phyloP scores from a whole-genome alignment of 140 eudicot genomes.

The Erigeron philadelphicus region DNA sequence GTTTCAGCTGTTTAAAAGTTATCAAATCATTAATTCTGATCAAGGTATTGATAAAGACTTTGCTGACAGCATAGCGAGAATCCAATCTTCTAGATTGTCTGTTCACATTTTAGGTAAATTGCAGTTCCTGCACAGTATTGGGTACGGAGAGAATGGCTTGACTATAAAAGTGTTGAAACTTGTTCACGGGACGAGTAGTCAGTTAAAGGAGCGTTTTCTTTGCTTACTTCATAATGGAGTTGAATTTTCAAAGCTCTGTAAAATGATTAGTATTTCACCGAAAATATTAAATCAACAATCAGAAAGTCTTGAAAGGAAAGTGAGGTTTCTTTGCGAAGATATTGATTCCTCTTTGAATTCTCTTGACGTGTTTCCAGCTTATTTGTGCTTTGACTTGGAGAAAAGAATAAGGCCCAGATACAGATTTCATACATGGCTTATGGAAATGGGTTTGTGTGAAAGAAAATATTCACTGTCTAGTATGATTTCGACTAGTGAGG shows the following conservation, averaged over 20 bases:
- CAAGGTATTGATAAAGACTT: constrained; percentile 46
- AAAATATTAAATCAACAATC: constrained; percentile 60
- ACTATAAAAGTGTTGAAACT: constrained; percentile 36
- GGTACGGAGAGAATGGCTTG: constrained; percentile 55
- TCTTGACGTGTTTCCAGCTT: constrained; percentile 59
- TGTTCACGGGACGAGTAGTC: constrained; percentile 38
- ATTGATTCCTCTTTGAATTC: constrained; percentile 44
- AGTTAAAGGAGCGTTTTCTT: constrained; percentile 49
- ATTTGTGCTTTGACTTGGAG: constrained; percentile 55
- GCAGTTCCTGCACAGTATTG: constrained; percentile 58
- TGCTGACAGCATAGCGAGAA: constrained; percentile 29
- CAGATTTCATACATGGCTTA: constrained; percentile 62
- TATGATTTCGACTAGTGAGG: constrained; percentile 60
- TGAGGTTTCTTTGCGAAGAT: constrained; percentile 47
- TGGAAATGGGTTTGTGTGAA: constrained; percentile 41
- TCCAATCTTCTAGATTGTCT: constrained; percentile 32
- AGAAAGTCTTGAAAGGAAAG: constrained; percentile 35
- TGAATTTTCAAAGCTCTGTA: constrained; percentile 54
- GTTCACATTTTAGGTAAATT: constrained; percentile 38
- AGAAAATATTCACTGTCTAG: constrained; percentile 48
- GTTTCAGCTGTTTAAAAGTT: constrained; percentile 38
- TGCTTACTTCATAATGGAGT: constrained; percentile 49
- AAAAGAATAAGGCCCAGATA: constrained; percentile 70
- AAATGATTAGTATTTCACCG: constrained; percentile 43
- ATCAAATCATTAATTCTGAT: constrained; percentile 24